phyloP scores from a whole-genome alignment of 805 yeast species.

The Candida saitoana region DNA sequence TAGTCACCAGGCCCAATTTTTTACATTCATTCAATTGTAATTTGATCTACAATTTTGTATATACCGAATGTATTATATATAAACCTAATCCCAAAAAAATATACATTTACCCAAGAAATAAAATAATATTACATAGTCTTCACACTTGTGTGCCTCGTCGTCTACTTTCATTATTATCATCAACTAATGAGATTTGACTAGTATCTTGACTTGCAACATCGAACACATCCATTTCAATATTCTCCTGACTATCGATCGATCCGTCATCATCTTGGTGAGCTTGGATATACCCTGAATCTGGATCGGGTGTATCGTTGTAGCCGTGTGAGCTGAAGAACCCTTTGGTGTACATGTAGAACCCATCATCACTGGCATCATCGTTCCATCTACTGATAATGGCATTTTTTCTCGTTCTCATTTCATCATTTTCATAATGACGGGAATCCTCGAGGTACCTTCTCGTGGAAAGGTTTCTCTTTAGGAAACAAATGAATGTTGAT shows the following conservation, averaged over 20 bases:
- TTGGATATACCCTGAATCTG: background rate
- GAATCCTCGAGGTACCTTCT: constrained; percentile 38
- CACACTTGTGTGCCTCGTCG: no score
- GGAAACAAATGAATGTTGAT: constrained; percentile 64
- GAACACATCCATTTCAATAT: background rate
- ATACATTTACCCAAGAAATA: no score
- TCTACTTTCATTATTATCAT: no score
- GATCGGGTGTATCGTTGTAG: constrained; percentile 7
- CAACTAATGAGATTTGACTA: background rate
- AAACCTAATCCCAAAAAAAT: no score
- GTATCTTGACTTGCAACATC: constrained; percentile 1
- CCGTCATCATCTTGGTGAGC: constrained; percentile 1
- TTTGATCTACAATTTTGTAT: no score
- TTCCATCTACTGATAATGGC: constrained; percentile 13
- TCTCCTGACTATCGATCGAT: constrained; percentile 4
- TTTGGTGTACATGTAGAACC: constrained; percentile 40
- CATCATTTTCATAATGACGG: constrained; percentile 27
- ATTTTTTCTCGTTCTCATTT: constrained; percentile 26
- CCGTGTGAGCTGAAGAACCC: constrained; percentile 32
- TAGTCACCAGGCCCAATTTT: no score
- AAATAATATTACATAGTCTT: no score
- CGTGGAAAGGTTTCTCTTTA: constrained; percentile 63
- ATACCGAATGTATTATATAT: no score
- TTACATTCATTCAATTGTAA: no score
- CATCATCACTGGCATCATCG: constrained; percentile 39